Evolutionary conservation across 2,329 filamentous ascomycete species (phyloP), one percentile per base, ranked within the genome.

Genomic region (Corynespora cassiicola): DNA sequence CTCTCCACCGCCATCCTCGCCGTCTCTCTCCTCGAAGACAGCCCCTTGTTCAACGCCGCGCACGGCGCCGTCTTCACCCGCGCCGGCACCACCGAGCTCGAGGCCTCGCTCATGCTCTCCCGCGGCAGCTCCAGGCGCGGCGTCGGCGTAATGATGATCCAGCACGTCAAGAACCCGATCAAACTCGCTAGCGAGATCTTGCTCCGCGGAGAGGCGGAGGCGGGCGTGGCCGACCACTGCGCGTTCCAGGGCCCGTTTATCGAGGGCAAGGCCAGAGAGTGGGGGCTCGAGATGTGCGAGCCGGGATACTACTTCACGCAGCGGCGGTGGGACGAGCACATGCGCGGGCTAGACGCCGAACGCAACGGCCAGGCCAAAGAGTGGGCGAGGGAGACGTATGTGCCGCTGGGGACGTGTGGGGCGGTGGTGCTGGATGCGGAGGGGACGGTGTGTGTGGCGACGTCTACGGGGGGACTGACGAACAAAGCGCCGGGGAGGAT

Each of bases 401-500:
- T 95, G 11, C 86, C 88, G 1, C 89, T 95, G 67, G 90, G 90
- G 0, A 96, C 90, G 0, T 86, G 87, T 19, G 90, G 90, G 1
- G 88, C 87, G 6, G 88, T 95, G 0, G 89, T 87, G 16, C 71
- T 95, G 6, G 90, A 95, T 64, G 74, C 73, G n/a, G 79, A 84
- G 25, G 90, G 90, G 0, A 81, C 86, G 3, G 67, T 95, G 3
- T 90, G 87, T 36, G 77, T 76, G 29, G 81, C 81, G 3, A 85
- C 81, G 0, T 81, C 77, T 22, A 85, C 81, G 0, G 90, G 90
- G 5, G 90, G 90, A 0, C 65, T 95, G 66, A 96, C 90, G 15
- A 96, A 96, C 65, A 96, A 96, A 72, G 71, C 92, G 37, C 87
- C 88, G 0, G 90, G 90, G 0, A 76, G 90, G 14, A 85, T 95